Base-by-base conservation (phyloP, 2,329 filamentous ascomycete species). In the Penicillium sp. region DNA sequence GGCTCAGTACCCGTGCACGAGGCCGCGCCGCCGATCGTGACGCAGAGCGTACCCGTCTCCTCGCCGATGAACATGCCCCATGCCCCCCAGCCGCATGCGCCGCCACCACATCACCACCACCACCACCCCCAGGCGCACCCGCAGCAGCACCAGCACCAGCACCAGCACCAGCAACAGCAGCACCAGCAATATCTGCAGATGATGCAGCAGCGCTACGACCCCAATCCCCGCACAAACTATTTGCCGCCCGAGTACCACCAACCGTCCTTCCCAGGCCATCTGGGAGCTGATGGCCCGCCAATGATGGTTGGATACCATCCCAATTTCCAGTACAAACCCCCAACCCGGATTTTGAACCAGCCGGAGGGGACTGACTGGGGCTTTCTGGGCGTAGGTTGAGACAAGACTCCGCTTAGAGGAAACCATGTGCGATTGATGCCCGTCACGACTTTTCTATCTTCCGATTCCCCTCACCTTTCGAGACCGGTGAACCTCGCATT, bases 311-410 rank as follows among this genome's bases (percentile, higher is more conserved):
- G 58, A 28, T 65, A 64, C 41, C 51, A 59, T 40, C 53, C 56
- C 17, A 57, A 56, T 46, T 60, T 57, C 41, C 52, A 60, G 39
- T 65, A 59, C 39, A 67, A 67, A 44, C 43, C 54, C 47, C 56
- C 53, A 13, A 39, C 56, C 31, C 59, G 61, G 34, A 54, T 67
- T 19, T 50, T 67, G 41, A 62, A 63, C 36, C 63, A 64, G 49
- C 56, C 62, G 40, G 64, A 66, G 44, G 64, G 63, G 44, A 67
- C 64, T 35, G 64, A 67, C 54, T 67, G 64, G 63, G 52, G 57
- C 5, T 67, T 66, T 51, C 49, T 67, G 42, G 64, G 64, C 26
- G 60, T 65, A 40, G 62, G 63, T 19, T 66, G 51, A 63, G 38
- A 47, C 31, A 36, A 39, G 40, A 54, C 29, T 31, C 14, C 27